Base-by-base conservation (phyloP, 257 asterid genomes). In the Leonotis leonurus region DNA sequence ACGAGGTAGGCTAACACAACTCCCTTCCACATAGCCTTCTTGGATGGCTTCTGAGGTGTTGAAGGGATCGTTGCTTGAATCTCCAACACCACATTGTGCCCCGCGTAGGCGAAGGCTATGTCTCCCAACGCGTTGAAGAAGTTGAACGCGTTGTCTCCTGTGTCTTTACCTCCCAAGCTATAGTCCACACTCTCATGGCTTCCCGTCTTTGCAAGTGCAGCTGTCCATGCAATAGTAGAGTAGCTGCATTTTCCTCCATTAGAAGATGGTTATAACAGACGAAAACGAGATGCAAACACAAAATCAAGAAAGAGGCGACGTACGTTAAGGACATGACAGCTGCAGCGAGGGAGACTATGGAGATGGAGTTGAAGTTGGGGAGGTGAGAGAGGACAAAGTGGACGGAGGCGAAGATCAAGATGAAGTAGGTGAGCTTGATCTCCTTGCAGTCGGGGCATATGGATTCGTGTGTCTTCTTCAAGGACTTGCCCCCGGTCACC, bases 1-100 rank as follows among this genome's bases (percentile, higher is more conserved):
- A 78, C 32, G 2, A 78, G 2, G 6, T 81, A 81, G 5, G 87
- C 87, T 10, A 78, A 68, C 1, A 75, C 33, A 9, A 78, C 87
- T 1, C 87, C 87, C 58, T 71, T 73, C 87, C 84, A 78, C 84
- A 80, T 80, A 5, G 86, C 73, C 14, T 35, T 72, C 73, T 80
- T 80, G 7, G 86, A 80, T 5, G 86, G 87, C 3, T 24, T 49
- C 24, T 72, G 81, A 0, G 81, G 84, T 3, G 83, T 81, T 13
- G 87, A 81, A 44, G 87, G 87, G 25, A 81, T 76, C 1, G 82
- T 81, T 2, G 87, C 87, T 55, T 81, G 87, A 26, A 81, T 81
- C 16, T 81, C 87, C 56, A 81, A 51, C 70, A 78, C 87, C n/a
- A 81, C 87, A 25, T 81, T 81, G 60, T 78, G 84, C 0, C 81